Evolutionary conservation across 495 filamentous ascomycete genomes (phyloP).

Genomic region (Trypethelium eluteriae): DNA sequence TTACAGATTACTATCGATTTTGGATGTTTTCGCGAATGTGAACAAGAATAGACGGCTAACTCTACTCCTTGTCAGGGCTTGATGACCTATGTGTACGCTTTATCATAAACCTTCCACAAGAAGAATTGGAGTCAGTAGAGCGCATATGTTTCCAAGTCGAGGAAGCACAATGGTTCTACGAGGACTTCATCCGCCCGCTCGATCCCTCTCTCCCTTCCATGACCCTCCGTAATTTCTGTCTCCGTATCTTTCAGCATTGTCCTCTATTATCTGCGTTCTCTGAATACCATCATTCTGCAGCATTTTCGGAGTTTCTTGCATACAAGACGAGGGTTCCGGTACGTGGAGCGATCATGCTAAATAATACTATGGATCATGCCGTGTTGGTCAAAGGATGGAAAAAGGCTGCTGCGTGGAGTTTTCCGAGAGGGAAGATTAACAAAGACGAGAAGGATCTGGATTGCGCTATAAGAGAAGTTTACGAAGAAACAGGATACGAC

Average conservation of each 20-base stretch:
- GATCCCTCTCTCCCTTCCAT: conserved; percentile 79
- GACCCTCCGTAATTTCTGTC: conserved; percentile 69
- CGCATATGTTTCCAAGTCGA: conserved; percentile 97
- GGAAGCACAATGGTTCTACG: conserved; percentile 99
- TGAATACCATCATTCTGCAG: conserved; percentile 63
- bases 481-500: conserved; percentile 92
- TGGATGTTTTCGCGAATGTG: not conserved
- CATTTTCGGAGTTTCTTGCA: conserved; percentile 79
- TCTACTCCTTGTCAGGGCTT: conserved; percentile 44
- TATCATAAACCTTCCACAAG: conserved; percentile 86
- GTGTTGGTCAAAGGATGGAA: conserved; percentile 96
- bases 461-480: conserved; percentile 87
- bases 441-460: conserved; percentile 87
- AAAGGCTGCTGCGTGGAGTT: conserved; percentile 92
- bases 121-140: conserved; percentile 81
- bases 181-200: conserved; percentile 91
- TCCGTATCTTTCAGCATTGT: conserved; percentile 86
- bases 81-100: conserved; percentile 94
- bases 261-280: conserved; percentile 77
- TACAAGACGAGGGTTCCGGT: conserved; percentile 95
- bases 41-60: not conserved
- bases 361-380: conserved; percentile 80
- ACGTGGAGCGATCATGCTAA: conserved; percentile 84
- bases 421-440: conserved; percentile 94
- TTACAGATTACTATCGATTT: not conserved